Base-by-base conservation (phyloP, 108 stramenopile species). In the Stephanodiscus minutulus region DNA sequence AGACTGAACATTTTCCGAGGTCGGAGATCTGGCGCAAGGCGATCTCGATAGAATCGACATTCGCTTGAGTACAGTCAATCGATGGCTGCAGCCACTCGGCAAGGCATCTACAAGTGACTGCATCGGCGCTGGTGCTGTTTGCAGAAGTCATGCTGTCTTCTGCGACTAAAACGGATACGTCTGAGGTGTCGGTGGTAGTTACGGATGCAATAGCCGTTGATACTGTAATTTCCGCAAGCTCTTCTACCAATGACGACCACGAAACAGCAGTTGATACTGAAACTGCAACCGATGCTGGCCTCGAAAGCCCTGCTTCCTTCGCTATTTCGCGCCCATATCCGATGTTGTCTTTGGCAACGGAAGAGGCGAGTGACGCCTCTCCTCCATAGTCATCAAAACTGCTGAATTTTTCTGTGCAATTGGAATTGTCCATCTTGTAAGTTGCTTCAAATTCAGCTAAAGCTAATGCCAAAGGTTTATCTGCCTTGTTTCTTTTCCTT, bases 111-210 rank as follows among this genome's bases (percentile, higher is more conserved):
- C 8, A 52, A 21, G 50, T 24, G 24, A 18, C 22, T 20, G 7
- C 50, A 20, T 52, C 50, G 1, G 50, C 18, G 9, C 50, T 52
- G 20, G 5, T 6, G 50, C n/a, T 52, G 50, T 20, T 52, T 24
- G 50, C 50, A 52, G 22, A 52, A 52, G 24, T 6, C 50, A 52
- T 52, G 50, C n/a, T 52, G 18, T 52, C 50, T 21, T 20, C 50
- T 5, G 50, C 7, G 50, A 24, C 17, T 20, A 18, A 24, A 52
- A 24, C 20, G 24, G 50, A 52, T 24, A 9, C 3, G 8, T 52
- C 50, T 39, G 39, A 39, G 10, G 39, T 39, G 24, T 10, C 20
- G 50, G 20, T 52, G 50, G 50, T 52, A 52, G 5, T 52, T 52
- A 8, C 8, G 4, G 48, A 49, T 49, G 24, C 22, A 24, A 7